Evolutionary conservation across 345 rosid species (phyloP), one percentile per base, ranked within the genome.

Genomic region (Linum tenue): DNA sequence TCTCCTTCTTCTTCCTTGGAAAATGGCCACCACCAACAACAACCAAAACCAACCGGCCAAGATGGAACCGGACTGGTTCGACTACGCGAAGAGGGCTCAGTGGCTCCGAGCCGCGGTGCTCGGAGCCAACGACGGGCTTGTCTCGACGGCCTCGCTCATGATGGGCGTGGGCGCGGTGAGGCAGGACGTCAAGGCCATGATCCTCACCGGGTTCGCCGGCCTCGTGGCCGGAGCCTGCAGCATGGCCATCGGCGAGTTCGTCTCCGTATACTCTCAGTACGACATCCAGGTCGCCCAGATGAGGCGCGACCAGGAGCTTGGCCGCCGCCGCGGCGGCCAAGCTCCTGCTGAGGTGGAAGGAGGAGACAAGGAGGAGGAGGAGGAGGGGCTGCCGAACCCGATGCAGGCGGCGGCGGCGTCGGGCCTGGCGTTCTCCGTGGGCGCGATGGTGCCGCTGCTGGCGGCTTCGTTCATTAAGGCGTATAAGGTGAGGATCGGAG

Each of bases 211-310:
- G 39, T 79, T 90, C 36, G 95, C 97, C 0, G 95, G 97, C 2
- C 70, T 90, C 43, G 69, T 90, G 0, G 95, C 87, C 0, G 95
- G 92, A 7, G 95, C 95, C 4, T 84, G 88, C 36, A 84, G 95
- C 73, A 90, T 90, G 97, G 97, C 90, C 10, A 85, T 87, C 1
- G 97, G 97, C 57, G 95, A 90, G 80, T 83, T 84, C 39, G 95
- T 90, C 35, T 90, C 97, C 3, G 97, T 87, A n/a, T 85, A 82
- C 73, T 76, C 95, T 2, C 95, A 90, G 55, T 77, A 78, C 8
- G 95, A 90, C 72, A 77, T 81, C 11, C 88, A 87, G 70, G 10
- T 75, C 35, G 81, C 95, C 7, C 91, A 87, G 59, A 74, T 75
- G 57, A 76, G 82, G 63, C 80, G 94, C 71, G 79, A 74, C 38